Percentiles rank a stretch among this genome's conserved stretches.
These are phyloP conservation scores for Schwanniomyces occidentalis DNA, from an alignment of 805 yeast species.

Conservation along the genomic window DNA sequence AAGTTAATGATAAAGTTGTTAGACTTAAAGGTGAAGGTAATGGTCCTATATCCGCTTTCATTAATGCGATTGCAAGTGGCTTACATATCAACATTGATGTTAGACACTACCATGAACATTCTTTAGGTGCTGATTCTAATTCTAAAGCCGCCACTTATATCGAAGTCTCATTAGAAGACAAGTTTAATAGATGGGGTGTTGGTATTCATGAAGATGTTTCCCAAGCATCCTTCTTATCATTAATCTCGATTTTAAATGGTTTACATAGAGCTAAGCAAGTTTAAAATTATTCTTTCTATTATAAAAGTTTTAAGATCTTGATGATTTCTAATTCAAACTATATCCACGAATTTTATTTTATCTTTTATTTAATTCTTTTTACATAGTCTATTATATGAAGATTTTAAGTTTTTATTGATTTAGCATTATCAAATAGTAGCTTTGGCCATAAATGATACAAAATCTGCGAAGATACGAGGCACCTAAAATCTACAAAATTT, in stretches of 20 bases:
- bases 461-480: no score
- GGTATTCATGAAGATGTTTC: slow-evolving; percentile 91
- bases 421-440: no score
- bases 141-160: slow-evolving; percentile 78
- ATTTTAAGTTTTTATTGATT: no score
- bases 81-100: slow-evolving; percentile 58
- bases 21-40: slow-evolving; percentile 65
- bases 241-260: slow-evolving; percentile 62
- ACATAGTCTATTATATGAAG: no score
- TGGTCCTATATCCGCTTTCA: slow-evolving; percentile 80
- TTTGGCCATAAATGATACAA: no score
- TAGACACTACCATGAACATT: slow-evolving; percentile 73
- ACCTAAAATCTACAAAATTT: no score
- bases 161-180: slow-evolving; percentile 34
- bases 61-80: slow-evolving; percentile 55
- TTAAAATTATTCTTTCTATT: no score
- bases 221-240: slow-evolving; percentile 74
- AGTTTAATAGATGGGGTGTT: slow-evolving; percentile 71
- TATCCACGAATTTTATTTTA: no score
- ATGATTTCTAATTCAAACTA: no score
- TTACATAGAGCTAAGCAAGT: slow-evolving; percentile 18
- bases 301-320: no score
- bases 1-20: slow-evolving; percentile 41
- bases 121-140: slow-evolving; percentile 70
- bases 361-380: no score